These are phyloP conservation scores for Sarocladium kiliense DNA, from an alignment of 2,329 filamentous ascomycete species.

Conservation along the genomic window DNA sequence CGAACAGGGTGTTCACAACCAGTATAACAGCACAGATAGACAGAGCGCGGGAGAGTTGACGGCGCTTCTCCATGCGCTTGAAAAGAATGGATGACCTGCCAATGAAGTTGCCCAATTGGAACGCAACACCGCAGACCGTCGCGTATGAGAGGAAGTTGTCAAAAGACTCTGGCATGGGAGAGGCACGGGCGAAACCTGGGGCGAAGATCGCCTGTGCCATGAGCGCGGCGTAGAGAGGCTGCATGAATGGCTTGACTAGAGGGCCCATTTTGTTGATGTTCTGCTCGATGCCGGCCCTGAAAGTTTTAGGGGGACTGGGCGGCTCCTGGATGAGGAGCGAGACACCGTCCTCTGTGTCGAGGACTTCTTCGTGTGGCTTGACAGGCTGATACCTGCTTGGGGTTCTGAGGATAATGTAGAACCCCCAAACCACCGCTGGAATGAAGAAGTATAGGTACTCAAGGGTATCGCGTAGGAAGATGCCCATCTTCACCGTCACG, in stretches of 20 bases:
- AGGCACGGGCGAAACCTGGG: conserved; percentile 23
- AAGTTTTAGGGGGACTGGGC: conserved; percentile 12
- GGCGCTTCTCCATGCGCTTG: conserved; percentile 12
- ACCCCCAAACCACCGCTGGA: conserved; percentile 20
- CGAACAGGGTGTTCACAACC: conserved; percentile 16
- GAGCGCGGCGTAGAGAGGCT: conserved; percentile 21
- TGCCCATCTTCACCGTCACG: conserved; percentile 21
- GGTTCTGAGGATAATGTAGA: conserved; percentile 21
- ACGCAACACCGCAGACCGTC: conserved; percentile 21
- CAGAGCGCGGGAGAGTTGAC: conserved; percentile 9
- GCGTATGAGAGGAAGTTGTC: conserved; percentile 22
- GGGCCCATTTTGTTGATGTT: conserved; percentile 11
- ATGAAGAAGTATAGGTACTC: conserved; percentile 21
- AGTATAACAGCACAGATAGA: conserved; percentile 11
- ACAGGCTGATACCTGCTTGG: background rate
- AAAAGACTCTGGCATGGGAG: conserved; percentile 18
- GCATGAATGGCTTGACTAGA: conserved; percentile 20
- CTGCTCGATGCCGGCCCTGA: conserved; percentile 14
- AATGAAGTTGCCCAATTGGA: conserved; percentile 24
- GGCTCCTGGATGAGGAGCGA: conserved; percentile 37
- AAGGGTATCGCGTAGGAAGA: conserved; percentile 22
- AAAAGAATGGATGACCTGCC: conserved; percentile 18
- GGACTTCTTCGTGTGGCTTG: conserved; percentile 14
- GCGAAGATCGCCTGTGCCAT: conserved; percentile 19
- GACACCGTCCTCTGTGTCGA: conserved; percentile 14